Evolutionary conservation across 768 basidiomycete genomes (phyloP).

Genomic region (Tephrocybe sp.): DNA sequence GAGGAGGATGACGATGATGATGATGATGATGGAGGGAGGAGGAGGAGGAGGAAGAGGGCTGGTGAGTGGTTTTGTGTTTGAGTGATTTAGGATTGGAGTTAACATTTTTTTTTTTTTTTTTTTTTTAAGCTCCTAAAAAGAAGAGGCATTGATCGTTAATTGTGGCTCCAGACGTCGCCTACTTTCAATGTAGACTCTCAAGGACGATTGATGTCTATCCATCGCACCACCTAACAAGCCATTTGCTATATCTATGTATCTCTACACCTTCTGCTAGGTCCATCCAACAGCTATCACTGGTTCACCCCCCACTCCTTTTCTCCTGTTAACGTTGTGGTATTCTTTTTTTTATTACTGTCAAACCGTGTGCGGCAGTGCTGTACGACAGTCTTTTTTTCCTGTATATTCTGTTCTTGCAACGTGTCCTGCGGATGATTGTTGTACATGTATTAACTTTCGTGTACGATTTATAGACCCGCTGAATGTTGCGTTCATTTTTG

Average conservation of each 20-base stretch:
- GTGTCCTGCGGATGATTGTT: neutral
- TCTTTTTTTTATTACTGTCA: no score
- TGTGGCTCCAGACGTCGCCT: neutral
- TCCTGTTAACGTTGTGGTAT: no score
- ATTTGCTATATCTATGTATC: no score
- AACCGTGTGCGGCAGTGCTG: no score
- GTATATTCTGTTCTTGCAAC: neutral
- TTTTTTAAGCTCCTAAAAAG: conserved; percentile 16
- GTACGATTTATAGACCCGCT: neutral
- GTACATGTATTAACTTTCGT: neutral
- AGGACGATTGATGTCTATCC: neutral
- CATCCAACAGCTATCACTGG: no score
- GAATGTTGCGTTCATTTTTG: neutral
- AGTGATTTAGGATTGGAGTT: neutral
- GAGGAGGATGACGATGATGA: conserved; percentile 15
- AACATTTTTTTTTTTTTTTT: neutral
- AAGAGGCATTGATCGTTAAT: conserved; percentile 14
- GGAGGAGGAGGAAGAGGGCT: conserved; percentile 38
- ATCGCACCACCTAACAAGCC: neutral
- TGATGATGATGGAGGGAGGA: conserved; percentile 27
- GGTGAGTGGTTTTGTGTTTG: conserved; percentile 26
- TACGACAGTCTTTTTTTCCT: neutral
- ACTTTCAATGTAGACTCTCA: neutral
- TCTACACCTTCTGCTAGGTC: no score
- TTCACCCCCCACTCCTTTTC: no score